These are phyloP conservation scores for Exophiala aquamarina DNA, from an alignment of 2,329 filamentous ascomycete species.

Conservation along the genomic window DNA sequence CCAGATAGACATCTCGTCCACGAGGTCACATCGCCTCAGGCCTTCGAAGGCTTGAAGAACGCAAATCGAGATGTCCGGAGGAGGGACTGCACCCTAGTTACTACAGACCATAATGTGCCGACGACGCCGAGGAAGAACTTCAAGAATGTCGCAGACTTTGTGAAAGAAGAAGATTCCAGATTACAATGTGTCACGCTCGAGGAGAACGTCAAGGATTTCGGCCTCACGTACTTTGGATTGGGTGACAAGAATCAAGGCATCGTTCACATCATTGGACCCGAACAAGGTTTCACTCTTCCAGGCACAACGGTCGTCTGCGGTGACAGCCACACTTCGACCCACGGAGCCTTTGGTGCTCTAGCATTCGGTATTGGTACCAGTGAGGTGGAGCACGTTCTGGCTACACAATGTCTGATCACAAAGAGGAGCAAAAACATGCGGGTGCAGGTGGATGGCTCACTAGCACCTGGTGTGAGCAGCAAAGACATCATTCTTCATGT, in stretches of 20 bases:
- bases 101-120: constrained; percentile 97
- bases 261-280: constrained; percentile 95
- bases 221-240: constrained; percentile 94
- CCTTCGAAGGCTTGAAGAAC: constrained; percentile 92
- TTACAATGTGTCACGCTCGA: constrained; percentile 94
- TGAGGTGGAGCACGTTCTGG: constrained; percentile 97
- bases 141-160: constrained; percentile 91
- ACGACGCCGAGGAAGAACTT: constrained; percentile 87
- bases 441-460: constrained; percentile 87
- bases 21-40: constrained; percentile 99
- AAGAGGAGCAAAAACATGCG: constrained; percentile 98
- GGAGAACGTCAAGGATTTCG: constrained; percentile 95
- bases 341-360: constrained; percentile 91
- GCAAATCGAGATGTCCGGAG: constrained; percentile 83
- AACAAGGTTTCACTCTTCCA: constrained; percentile 97
- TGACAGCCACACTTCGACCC: constrained; percentile 96
- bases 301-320: constrained; percentile 96
- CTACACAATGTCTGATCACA: constrained; percentile 92
- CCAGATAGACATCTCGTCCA: constrained; percentile 92
- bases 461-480: constrained; percentile 87
- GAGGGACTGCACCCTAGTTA: constrained; percentile 94
- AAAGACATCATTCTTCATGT: constrained; percentile 94
- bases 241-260: constrained; percentile 97
- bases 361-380: constrained; percentile 97
- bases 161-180: constrained; percentile 90